Percentiles rank a stretch among this genome's conserved stretches.
Conservation (phyloP, 441 rosid species). For the Populus tomentosa region DNA sequence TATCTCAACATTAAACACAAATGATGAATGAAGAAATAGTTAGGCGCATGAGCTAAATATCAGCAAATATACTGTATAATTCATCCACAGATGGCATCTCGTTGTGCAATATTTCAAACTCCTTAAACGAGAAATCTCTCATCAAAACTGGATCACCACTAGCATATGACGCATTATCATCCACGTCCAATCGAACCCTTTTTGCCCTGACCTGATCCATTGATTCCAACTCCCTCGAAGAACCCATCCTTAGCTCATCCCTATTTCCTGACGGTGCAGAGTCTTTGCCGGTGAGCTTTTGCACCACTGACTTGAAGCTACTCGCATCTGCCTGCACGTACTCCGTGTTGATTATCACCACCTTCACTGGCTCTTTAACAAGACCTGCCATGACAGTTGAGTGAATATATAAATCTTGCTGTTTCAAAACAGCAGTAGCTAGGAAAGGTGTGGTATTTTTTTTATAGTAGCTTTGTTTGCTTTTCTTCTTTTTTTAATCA, state of each 20-base stretch:
- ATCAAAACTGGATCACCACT: constrained; percentile 2
- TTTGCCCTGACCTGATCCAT: not conserved
- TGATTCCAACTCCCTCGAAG: not conserved
- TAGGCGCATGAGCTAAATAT: not conserved
- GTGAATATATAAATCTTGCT: too few species aligned
- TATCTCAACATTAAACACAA: too few species aligned
- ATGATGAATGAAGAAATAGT: too few species aligned
- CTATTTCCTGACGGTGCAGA: constrained; percentile 6
- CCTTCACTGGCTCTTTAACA: constrained; percentile 28
- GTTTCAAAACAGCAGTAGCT: too few species aligned
- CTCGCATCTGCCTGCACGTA: constrained; percentile 41
- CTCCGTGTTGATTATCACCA: constrained; percentile 41
- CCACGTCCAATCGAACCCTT: not conserved
- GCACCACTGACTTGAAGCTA: constrained; percentile 48
- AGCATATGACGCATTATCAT: not conserved
- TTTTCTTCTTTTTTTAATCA: too few species aligned
- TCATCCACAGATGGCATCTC: constrained; percentile 42
- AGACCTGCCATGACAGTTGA: too few species aligned
- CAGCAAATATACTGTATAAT: constrained; percentile 21
- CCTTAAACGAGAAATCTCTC: constrained; percentile 25
- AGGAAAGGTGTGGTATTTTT: too few species aligned
- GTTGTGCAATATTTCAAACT: constrained; percentile 33
- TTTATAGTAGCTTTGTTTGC: too few species aligned
- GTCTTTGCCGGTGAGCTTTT: constrained; percentile 47
- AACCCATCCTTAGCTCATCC: not conserved